Evolutionary conservation across 805 yeast species (phyloP).

Genomic region (Starmerella apicola): DNA sequence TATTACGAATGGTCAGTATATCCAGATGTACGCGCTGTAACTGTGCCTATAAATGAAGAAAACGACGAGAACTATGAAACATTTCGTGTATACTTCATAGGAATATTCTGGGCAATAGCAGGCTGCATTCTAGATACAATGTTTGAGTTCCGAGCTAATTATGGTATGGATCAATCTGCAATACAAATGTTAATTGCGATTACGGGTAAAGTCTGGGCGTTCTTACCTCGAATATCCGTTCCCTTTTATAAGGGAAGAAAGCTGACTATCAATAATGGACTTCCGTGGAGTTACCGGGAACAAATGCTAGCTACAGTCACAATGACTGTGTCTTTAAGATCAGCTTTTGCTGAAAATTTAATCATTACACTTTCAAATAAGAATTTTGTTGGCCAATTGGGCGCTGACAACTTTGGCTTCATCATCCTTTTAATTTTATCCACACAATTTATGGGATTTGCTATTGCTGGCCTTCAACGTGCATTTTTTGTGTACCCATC

Average conservation of each 20-base stretch:
- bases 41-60: constrained; percentile 34
- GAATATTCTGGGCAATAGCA: constrained; percentile 39
- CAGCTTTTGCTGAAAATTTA: constrained; percentile 22
- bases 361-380: constrained; percentile 25
- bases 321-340: constrained; percentile 19
- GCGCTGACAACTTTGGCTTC: constrained; percentile 29
- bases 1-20: constrained; percentile 39
- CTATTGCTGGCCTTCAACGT: constrained; percentile 54
- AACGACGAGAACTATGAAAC: constrained; percentile 37
- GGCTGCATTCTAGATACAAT: constrained; percentile 48
- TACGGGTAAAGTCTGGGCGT: too few species aligned
- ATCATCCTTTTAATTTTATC: constrained; percentile 42
- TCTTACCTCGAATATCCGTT: too few species aligned
- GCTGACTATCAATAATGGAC: neutral
- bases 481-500: constrained; percentile 44
- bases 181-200: too few species aligned
- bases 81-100: constrained; percentile 40
- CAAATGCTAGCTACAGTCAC: constrained; percentile 41
- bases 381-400: constrained; percentile 19
- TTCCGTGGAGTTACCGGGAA: constrained; percentile 16
- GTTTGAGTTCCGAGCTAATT: constrained; percentile 45
- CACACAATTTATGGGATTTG: constrained; percentile 53
- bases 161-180: too few species aligned
- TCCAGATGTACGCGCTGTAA: constrained; percentile 50
- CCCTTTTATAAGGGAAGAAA: too few species aligned